Base-by-base conservation (phyloP, 2,329 filamentous ascomycete species). In the Calonectria hongkongensis region DNA sequence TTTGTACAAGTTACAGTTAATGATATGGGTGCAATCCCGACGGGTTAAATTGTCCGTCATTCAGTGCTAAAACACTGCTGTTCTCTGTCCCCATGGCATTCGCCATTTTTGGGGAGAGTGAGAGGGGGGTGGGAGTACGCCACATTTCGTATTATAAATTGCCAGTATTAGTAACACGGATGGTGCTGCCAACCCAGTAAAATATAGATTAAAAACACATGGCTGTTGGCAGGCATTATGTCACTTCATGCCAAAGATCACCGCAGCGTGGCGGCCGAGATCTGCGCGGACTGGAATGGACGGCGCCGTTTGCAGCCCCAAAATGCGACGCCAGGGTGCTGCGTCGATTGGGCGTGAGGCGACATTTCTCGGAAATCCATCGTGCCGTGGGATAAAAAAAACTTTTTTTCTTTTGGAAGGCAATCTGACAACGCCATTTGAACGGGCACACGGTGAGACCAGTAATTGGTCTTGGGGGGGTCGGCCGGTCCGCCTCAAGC, bases 1-100 rank as follows among this genome's bases (percentile, higher is more conserved):
- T 48, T 54, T 71, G 36, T 67, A 48, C 47, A 67, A 67, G 12
- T 56, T 71, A 27, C 43, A 66, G 25, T 63, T 25, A 30, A 54
- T 36, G 33, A 36, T 51, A 56, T 47, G 8, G 28, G 28, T 45
- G 54, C 63, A 71, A 63, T 63, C 54, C 43, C 27, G 51, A 48
- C 41, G 45, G 18, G 16, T 66, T n/a, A 5, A 28, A 25, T 43
- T 27, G 36, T 39, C 50, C 28, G 50, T 33, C 47, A n/a, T 41
- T 51, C 56, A 28, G 36, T 60, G 36, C 25, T 60, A 15, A 41
- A 41, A 60, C 54, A 60, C 54, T 39, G 39, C 33, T 28, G 15
- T 8, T 36, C 50, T 30, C 41, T 60, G 54, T 13, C 54, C 39
- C 21, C 30, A 12, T 30, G 18, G 7, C n/a, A 36, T 27, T 33